Conservation (phyloP, 2,329 filamentous ascomycete genomes). For the Leptodontidium sp. region DNA sequence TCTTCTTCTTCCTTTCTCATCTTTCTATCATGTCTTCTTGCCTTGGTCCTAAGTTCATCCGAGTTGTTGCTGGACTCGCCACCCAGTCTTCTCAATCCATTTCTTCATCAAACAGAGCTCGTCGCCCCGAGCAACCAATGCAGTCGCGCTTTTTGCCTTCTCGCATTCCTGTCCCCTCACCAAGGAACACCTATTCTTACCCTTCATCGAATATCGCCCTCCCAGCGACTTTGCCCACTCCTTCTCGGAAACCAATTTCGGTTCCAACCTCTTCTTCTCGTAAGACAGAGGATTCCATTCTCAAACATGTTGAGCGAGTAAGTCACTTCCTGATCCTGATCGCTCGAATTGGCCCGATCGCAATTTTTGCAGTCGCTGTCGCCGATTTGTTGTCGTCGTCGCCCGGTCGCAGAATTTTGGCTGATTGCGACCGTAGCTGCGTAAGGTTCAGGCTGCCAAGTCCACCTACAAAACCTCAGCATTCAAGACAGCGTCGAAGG, state of each 20-base stretch:
- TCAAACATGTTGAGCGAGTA: constrained; percentile 30
- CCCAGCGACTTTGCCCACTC: not conserved
- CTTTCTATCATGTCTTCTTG: too few species aligned
- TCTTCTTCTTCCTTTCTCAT: too few species aligned
- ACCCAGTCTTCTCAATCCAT: not conserved
- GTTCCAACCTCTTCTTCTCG: constrained; percentile 21
- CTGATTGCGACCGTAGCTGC: too few species aligned
- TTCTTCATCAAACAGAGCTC: constrained; percentile 21
- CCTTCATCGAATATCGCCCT: too few species aligned
- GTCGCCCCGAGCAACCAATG: constrained; percentile 20
- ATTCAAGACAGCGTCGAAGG: constrained; percentile 20
- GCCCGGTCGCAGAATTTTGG: too few species aligned
- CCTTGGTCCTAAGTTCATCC: too few species aligned
- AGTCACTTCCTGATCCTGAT: constrained; percentile 18
- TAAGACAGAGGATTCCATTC: constrained; percentile 26
- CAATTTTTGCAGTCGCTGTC: not conserved
- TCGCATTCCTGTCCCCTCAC: constrained; percentile 21
- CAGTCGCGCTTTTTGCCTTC: constrained; percentile 2
- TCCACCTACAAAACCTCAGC: constrained; percentile 5
- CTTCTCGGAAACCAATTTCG: constrained; percentile 5
- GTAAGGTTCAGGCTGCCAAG: too few species aligned
- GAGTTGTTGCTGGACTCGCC: too few species aligned
- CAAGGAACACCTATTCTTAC: not conserved
- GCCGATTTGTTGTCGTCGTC: too few species aligned
- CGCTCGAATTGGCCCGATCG: not conserved